Percentiles rank a stretch among this genome's conserved stretches.
phyloP scores from a whole-genome alignment of 1,139 yeast species.

The Yamadazyma songkhlaensis region DNA sequence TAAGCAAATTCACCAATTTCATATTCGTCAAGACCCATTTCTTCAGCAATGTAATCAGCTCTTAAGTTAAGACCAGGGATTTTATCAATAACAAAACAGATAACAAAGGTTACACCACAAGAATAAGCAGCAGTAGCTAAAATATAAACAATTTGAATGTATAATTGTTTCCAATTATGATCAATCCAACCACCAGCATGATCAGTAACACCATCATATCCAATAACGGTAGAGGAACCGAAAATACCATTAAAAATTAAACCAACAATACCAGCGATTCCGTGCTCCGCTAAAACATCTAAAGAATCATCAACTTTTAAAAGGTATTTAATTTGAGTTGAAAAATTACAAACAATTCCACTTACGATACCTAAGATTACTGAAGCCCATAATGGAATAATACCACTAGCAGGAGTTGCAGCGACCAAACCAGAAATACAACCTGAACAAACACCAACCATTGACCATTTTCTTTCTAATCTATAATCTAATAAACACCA shows the following conservation, averaged over 20 bases:
- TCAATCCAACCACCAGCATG: conserved; percentile 92
- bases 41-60: conserved; percentile 82
- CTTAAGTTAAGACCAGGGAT: conserved; percentile 84
- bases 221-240: conserved; percentile 84
- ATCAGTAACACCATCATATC: conserved; percentile 78
- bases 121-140: conserved; percentile 74
- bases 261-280: conserved; percentile 91
- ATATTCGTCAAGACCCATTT: conserved; percentile 89
- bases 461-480: conserved; percentile 86
- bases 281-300: conserved; percentile 98
- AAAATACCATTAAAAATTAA: conserved; percentile 83
- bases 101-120: conserved; percentile 71
- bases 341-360: conserved; percentile 82
- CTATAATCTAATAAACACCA: conserved; percentile 92
- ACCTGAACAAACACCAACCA: conserved; percentile 95
- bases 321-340: conserved; percentile 83
- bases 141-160: conserved; percentile 83
- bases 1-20: conserved; percentile 98
- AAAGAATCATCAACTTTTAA: conserved; percentile 85
- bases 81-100: conserved; percentile 69
- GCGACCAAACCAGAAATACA: conserved; percentile 94
- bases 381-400: conserved; percentile 90
- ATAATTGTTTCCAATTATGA: conserved; percentile 87
- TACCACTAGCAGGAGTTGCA: conserved; percentile 92
- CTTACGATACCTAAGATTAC: conserved; percentile 79